A percentile compares a stretch with the other conserved stretches of the same genome.
Conservation (phyloP, 1,139 yeast species). For the Pichia cactophila region DNA sequence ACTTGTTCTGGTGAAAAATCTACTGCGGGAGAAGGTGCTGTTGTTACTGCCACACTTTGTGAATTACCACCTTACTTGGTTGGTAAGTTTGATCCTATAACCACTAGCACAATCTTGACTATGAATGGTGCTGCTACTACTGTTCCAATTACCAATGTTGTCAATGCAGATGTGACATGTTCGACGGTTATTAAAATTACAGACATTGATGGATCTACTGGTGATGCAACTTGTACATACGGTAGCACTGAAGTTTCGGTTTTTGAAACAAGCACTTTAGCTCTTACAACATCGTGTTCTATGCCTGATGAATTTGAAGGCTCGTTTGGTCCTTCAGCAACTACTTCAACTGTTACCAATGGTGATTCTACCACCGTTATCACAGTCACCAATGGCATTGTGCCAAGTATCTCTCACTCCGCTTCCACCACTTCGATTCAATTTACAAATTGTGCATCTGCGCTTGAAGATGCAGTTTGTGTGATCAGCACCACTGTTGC, state of each 20-base stretch:
- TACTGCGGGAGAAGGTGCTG: not conserved
- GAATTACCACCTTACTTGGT: not conserved
- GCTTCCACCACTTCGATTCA: not conserved
- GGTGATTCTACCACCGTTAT: not conserved
- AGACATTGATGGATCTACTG: not conserved
- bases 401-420: not conserved
- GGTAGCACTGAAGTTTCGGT: not conserved
- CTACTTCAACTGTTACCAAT: not conserved
- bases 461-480: not conserved
- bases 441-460: not conserved
- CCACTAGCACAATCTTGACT: no score
- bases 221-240: not conserved
- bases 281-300: not conserved
- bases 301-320: not conserved
- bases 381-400: not conserved
- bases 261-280: not conserved
- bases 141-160: not conserved
- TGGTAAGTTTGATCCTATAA: not conserved
- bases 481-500: not conserved
- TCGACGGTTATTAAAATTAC: not conserved
- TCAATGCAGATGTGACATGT: not conserved
- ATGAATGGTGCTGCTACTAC: not conserved
- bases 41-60: not conserved
- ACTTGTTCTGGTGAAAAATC: no score
- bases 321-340: not conserved